These are phyloP conservation scores for Candida ipomoeae DNA, from an alignment of 805 yeast species.

Conservation along the genomic window DNA sequence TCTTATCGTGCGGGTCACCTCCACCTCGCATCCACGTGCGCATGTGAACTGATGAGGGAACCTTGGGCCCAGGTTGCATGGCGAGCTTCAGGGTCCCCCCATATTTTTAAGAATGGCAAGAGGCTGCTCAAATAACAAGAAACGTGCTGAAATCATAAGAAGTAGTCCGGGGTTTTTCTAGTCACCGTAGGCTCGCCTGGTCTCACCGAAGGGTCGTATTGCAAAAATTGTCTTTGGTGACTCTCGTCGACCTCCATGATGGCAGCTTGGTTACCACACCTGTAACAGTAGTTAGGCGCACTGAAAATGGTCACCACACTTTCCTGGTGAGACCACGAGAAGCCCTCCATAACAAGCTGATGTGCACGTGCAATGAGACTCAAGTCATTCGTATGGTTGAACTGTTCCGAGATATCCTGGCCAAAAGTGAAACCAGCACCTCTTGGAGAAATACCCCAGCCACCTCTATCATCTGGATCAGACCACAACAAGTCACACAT, in stretches of 20 bases:
- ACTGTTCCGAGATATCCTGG: conserved; percentile 89
- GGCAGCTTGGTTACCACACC: conserved; percentile 98
- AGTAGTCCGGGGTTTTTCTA: conserved; percentile 95
- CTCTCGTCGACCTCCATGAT: conserved; percentile 97
- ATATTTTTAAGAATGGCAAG: background rate
- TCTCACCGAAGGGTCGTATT: conserved; percentile 93
- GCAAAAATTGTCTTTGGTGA: conserved; percentile 85
- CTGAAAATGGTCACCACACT: conserved; percentile 89
- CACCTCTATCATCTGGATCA: conserved; percentile 96
- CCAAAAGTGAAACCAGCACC: conserved; percentile 99
- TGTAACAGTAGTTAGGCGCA: conserved; percentile 94
- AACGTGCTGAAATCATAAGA: conserved; percentile 48
- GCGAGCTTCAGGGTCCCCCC: background rate
- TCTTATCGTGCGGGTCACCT: background rate
- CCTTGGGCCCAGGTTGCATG: background rate
- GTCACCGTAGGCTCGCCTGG: conserved; percentile 98
- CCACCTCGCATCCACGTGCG: background rate
- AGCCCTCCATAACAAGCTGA: conserved; percentile 97
- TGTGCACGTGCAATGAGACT: conserved; percentile 90
- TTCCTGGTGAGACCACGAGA: conserved; percentile 91
- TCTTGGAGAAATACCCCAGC: conserved; percentile 97
- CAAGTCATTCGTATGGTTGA: conserved; percentile 85
- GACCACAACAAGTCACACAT: conserved; percentile 97
- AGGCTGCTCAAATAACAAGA: background rate
- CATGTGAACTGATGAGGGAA: background rate